phyloP scores from a whole-genome alignment of 768 basidiomycete species.

The Boletellus emodensis region DNA sequence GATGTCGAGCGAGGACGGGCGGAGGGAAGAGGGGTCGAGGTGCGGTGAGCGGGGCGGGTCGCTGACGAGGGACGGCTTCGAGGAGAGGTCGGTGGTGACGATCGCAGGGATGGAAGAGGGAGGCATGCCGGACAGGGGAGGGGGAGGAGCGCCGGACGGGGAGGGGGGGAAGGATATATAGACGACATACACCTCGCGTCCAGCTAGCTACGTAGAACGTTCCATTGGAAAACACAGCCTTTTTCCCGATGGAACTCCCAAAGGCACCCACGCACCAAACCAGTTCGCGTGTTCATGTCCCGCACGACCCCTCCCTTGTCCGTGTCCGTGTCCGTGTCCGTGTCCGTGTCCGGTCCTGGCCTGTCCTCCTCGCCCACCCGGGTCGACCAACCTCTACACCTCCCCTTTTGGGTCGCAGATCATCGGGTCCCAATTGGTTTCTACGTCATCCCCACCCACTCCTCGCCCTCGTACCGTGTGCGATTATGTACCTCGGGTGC shows the following conservation, averaged over 20 bases:
- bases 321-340: background rate
- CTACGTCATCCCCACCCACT: slow-evolving; percentile 18
- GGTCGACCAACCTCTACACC: background rate
- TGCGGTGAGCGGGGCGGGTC: slow-evolving; percentile 2
- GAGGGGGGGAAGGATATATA: slow-evolving; percentile 4
- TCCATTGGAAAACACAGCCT: slow-evolving; percentile 31
- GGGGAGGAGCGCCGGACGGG: background rate
- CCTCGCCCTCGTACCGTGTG: slow-evolving; percentile 12
- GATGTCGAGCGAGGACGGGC: slow-evolving; percentile 28
- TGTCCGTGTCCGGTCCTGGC: background rate
- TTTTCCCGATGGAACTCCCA: slow-evolving; percentile 15
- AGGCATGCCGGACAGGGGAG: background rate
- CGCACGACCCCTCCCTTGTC: no score
- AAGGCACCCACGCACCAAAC: background rate
- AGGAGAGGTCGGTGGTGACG: slow-evolving; percentile 35
- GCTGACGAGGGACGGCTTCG: slow-evolving; percentile 22
- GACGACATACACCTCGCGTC: background rate
- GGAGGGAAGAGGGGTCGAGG: slow-evolving; percentile 9
- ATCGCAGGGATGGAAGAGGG: slow-evolving; percentile 29
- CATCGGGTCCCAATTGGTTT: slow-evolving; percentile 10
- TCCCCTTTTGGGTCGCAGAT: slow-evolving; percentile 27
- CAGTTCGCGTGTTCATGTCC: background rate
- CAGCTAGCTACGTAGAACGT: slow-evolving; percentile 15
- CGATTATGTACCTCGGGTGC: slow-evolving; percentile 9
- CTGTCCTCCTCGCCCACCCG: background rate